Evolutionary conservation across 768 basidiomycete genomes (phyloP).

Genomic region (Omphalotus guepiniiformis): DNA sequence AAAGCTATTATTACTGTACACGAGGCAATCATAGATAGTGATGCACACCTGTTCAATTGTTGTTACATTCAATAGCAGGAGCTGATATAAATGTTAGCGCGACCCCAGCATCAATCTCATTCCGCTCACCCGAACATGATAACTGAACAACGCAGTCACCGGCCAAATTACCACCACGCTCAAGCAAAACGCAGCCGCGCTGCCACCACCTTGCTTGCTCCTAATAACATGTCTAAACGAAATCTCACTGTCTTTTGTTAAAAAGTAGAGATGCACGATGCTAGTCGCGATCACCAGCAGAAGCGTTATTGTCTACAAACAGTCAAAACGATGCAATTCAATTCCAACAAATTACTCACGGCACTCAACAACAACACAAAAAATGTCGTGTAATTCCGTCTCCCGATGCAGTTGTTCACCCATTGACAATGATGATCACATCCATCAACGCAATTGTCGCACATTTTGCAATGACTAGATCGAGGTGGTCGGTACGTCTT

Average conservation of each 20-base stretch:
- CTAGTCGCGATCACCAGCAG: conserved; percentile 78
- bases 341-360: conserved; percentile 40
- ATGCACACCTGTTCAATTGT: conserved; percentile 89
- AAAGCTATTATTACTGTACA: too few species aligned
- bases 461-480: conserved; percentile 96
- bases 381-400: conserved; percentile 94
- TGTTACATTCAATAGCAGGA: conserved; percentile 82
- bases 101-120: too few species aligned
- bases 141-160: conserved; percentile 69
- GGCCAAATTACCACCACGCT: conserved; percentile 79
- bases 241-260: conserved; percentile 48
- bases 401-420: conserved; percentile 95
- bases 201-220: conserved; percentile 53
- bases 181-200: conserved; percentile 75
- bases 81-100: too few species aligned
- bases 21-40: conserved; percentile 1
- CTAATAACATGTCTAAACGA: conserved; percentile 43
- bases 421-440: conserved; percentile 91
- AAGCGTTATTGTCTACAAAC: conserved; percentile 60
- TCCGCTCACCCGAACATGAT: conserved; percentile 87
- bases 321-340: conserved; percentile 9
- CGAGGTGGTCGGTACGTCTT: conserved; percentile 89
- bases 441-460: conserved; percentile 95
- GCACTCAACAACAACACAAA: conserved; percentile 75
- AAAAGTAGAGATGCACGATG: conserved; percentile 72